These are phyloP conservation scores for Pythium diclinum DNA, from an alignment of 352 stramenopile species.

Conservation along the genomic window DNA sequence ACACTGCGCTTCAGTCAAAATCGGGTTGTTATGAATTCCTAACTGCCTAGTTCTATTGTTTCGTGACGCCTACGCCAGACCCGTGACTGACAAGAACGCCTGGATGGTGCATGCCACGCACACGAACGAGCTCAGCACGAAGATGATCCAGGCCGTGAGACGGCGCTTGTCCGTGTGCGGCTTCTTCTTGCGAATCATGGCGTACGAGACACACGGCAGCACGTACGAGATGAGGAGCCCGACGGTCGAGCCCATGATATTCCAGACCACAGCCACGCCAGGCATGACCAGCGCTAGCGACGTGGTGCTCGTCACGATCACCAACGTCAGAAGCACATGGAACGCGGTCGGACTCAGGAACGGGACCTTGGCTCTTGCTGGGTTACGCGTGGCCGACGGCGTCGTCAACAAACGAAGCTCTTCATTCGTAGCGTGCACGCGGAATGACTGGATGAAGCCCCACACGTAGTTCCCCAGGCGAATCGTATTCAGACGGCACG, in stretches of 20 bases:
- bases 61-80: conserved; percentile 6
- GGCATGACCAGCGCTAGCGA: conserved; percentile 69
- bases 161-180: conserved; percentile 63
- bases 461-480: conserved; percentile 50
- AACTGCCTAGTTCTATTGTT: neutral
- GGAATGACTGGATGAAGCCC: conserved; percentile 32
- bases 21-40: neutral
- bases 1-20: neutral
- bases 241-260: conserved; percentile 86
- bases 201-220: conserved; percentile 84
- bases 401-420: conserved; percentile 29
- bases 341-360: conserved; percentile 30
- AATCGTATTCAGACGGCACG: conserved; percentile 76
- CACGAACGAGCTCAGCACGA: conserved; percentile 66
- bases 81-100: conserved; percentile 40
- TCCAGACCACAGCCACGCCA: conserved; percentile 85
- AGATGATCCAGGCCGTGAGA: conserved; percentile 71
- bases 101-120: conserved; percentile 76
- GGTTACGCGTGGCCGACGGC: conserved; percentile 18
- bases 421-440: conserved; percentile 26
- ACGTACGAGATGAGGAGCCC: conserved; percentile 87
- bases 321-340: conserved; percentile 67
- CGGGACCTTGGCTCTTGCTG: conserved; percentile 16
- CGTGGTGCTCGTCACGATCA: conserved; percentile 59
- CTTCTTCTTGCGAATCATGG: conserved; percentile 77